A percentile compares a stretch with the other conserved stretches of the same genome.
Evolutionary conservation across 2,329 filamentous ascomycete genomes (phyloP).

Genomic region (Sordariomycetes sp.): DNA sequence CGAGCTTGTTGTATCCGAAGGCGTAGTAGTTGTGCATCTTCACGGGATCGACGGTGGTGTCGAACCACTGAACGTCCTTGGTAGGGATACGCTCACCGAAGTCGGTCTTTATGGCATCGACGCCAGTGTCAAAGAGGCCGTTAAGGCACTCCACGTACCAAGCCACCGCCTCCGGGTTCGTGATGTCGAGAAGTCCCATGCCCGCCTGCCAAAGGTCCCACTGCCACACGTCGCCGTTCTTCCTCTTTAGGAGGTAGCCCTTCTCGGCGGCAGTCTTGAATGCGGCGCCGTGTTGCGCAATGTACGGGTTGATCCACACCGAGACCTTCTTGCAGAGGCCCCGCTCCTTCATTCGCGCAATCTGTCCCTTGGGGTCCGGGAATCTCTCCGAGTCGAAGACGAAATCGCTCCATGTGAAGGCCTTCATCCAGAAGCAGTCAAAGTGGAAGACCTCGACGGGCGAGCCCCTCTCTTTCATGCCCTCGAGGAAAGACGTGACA

Average conservation of each 20-base stretch:
- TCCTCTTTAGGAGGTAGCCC: constrained; percentile 56
- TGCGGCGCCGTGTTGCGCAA: constrained; percentile 54
- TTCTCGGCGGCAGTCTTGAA: constrained; percentile 52
- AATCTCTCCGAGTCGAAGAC: constrained; percentile 56
- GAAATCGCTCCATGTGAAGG: constrained; percentile 65
- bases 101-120: constrained; percentile 64
- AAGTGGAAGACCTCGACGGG: constrained; percentile 64
- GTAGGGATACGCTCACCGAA: constrained; percentile 62
- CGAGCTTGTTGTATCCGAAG: constrained; percentile 58
- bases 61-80: constrained; percentile 50
- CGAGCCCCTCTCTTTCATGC: constrained; percentile 51
- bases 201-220: constrained; percentile 70
- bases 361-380: constrained; percentile 52
- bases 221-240: constrained; percentile 59
- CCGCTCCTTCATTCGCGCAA: constrained; percentile 48
- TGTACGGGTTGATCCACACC: constrained; percentile 67
- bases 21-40: constrained; percentile 70
- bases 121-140: constrained; percentile 51
- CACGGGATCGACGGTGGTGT: constrained; percentile 40
- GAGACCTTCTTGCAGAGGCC: constrained; percentile 51
- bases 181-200: constrained; percentile 64
- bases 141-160: constrained; percentile 54
- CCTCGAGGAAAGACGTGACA: constrained; percentile 53
- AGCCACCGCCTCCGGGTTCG: constrained; percentile 51
- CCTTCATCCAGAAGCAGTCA: constrained; percentile 68